A percentile compares a stretch with the other conserved stretches of the same genome.
Evolutionary conservation across 352 stramenopile genomes (phyloP).

Genomic region (Globisporangium nunn): DNA sequence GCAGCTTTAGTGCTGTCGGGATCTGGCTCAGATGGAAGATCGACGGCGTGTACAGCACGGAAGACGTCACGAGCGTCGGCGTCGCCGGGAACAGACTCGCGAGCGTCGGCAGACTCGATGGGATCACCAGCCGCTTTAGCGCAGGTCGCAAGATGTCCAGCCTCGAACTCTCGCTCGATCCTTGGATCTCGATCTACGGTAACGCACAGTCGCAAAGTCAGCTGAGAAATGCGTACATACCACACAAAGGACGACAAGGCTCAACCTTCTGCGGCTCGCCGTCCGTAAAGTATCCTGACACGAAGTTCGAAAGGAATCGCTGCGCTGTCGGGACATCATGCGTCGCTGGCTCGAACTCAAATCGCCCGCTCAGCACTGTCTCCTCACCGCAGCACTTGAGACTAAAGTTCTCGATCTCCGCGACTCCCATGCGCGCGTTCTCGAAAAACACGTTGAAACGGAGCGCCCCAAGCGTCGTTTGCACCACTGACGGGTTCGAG

Average conservation of each 20-base stretch:
- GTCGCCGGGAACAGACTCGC: slow-evolving; percentile 56
- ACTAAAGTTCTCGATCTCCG: slow-evolving; percentile 51
- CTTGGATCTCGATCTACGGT: slow-evolving; percentile 56
- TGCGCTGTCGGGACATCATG: slow-evolving; percentile 24
- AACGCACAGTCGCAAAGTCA: not conserved
- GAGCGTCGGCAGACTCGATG: slow-evolving; percentile 47
- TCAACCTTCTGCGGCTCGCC: slow-evolving; percentile 54
- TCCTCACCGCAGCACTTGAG: slow-evolving; percentile 56
- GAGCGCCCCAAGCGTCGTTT: slow-evolving; percentile 46
- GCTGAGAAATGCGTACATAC: not conserved
- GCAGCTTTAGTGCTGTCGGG: slow-evolving; percentile 61
- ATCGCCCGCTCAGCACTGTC: slow-evolving; percentile 47
- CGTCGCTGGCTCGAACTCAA: slow-evolving; percentile 41
- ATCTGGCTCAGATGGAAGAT: slow-evolving; percentile 64
- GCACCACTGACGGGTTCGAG: slow-evolving; percentile 63
- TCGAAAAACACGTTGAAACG: slow-evolving; percentile 46
- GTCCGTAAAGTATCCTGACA: slow-evolving; percentile 72
- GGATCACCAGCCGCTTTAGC: slow-evolving; percentile 46
- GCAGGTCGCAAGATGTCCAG: slow-evolving; percentile 62
- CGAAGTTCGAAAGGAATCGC: slow-evolving; percentile 81
- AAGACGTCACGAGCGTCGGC: slow-evolving; percentile 69
- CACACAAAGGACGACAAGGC: no score
- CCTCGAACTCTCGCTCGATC: slow-evolving; percentile 39
- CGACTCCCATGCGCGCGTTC: slow-evolving; percentile 42
- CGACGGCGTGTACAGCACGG: slow-evolving; percentile 66